A percentile compares a stretch with the other conserved stretches of the same genome.
These are phyloP conservation scores for Neurospora sp. DNA, from an alignment of 2,329 filamentous ascomycete species.

Conservation along the genomic window DNA sequence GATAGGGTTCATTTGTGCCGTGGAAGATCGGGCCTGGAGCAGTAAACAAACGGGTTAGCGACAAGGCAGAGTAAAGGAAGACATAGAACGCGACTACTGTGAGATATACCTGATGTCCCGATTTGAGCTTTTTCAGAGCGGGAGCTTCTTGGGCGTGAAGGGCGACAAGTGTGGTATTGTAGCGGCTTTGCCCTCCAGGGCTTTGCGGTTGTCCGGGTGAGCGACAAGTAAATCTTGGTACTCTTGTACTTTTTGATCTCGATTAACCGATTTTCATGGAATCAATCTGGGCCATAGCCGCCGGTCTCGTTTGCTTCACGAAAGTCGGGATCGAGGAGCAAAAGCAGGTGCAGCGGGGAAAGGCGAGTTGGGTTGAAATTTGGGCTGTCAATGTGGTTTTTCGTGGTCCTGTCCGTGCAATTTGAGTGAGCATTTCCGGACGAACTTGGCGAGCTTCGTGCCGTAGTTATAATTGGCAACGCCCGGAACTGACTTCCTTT, in stretches of 20 bases:
- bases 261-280: neutral
- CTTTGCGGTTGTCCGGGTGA: neutral
- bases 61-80: neutral
- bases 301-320: neutral
- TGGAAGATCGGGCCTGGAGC: neutral
- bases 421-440: neutral
- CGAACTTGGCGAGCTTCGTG: neutral
- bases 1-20: slow-evolving; percentile 2
- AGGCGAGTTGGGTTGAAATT: neutral
- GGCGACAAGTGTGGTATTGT: neutral
- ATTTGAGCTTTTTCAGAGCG: neutral
- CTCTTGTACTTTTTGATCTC: neutral
- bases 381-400: neutral
- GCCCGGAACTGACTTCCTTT: too few relatives aligned
- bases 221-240: neutral
- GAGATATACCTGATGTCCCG: neutral
- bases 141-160: neutral
- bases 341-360: neutral
- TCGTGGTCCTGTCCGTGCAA: neutral
- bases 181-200: neutral
- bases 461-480: neutral
- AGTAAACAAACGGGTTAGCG: neutral
- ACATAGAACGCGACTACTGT: neutral
- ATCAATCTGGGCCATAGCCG: neutral
- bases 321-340: neutral